Base-by-base conservation (phyloP, 2,329 filamentous ascomycete species). In the Cryphonectria naterciae region DNA sequence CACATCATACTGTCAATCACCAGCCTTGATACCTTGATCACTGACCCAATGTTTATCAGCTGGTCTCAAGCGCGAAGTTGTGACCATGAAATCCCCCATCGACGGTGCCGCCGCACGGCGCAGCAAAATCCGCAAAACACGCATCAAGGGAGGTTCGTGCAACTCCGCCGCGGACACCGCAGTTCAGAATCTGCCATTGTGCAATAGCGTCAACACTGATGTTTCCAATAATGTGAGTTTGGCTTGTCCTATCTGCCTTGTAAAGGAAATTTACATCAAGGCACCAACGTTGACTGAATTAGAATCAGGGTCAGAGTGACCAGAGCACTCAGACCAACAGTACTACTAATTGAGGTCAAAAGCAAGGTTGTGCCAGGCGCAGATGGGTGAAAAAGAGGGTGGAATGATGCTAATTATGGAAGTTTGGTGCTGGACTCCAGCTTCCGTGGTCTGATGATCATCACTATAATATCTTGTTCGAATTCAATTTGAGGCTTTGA, bases 21-120 rank as follows among this genome's bases (percentile, higher is more conserved):
- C 15, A 60, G n/a, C 11, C 6, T 22, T 3, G 35, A 22, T 10
- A 37, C 19, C 15, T 17, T 32, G 67, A 46, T 65, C 72, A 67
- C 62, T 77, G 2, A 74, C 43, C 6, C 41, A n/a, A 28, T 17
- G 28, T n/a, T 11, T 43, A 8, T 10, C 69, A 77, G 77, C 76
- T 28, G 69, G 75, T 28, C 76, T 80, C 74, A 80, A 80, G 75
- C 77, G 79, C 1, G 77, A 76, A 32, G 58, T 77, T 1, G 71
- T 58, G 13, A 73, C 75, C 25, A 73, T 70, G 67, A 79, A 75
- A 66, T 76, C 79, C 74, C 74, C 73, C 22, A 73, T 76, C 70
- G 75, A 75, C 68, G 70, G 74, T 17, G 75, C 75, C 62, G 75
- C 39, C 43, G 43, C 70, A 62, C 72, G 77, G 13, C 75, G 77